Evolutionary conservation across 345 rosid genomes (phyloP), one percentile per base, ranked within the genome.

Genomic region (Kandelia obovata): DNA sequence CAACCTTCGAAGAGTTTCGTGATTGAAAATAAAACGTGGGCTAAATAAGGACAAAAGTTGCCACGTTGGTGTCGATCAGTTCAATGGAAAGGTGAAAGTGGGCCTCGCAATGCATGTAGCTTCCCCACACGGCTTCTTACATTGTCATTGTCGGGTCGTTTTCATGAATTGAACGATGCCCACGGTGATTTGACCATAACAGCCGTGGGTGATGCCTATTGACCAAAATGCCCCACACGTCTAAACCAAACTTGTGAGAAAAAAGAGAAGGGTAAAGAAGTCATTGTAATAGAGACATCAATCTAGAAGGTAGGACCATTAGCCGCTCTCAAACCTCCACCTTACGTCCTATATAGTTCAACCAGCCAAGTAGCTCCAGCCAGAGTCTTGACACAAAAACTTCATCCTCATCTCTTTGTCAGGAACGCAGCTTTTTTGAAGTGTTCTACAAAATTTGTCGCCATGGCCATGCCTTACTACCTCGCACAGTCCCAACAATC

Each of bases 381-480:
- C 17, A 53, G 16, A 16, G 13, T 0, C n/a, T 21, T 4, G 0
- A 8, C 47, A n/a, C 25, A 3, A 1, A 30, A n/a, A 3, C 2
- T 9, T 15, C 7, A 5, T 11, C 34, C 23, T 28, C 51, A 19
- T 5, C 2, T 34, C 17, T 2, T 5, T 5, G 2, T 2, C 5
- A 55, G 11, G 6, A 55, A 25, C 4, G 10, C 17, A 5, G 15
- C 25, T 25, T 5, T 16, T 21, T 27, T 34, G 46, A 11, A 20
- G 5, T 28, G 1, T 21, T 5, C 5, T 35, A 3, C 0, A 10
- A 26, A 35, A 0, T 15, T 39, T 39, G 15, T 26, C 46, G 6
- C 65, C 61, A 82, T 85, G 87, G 67, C 89, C 25, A 37, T 73
- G 35, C 32, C 79, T 39, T 71, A 60, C 75, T 56, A 59, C n/a